A percentile compares a stretch with the other conserved stretches of the same genome.
These are phyloP conservation scores for Aspergillus fructus DNA, from an alignment of 2,329 filamentous ascomycete species.

Conservation along the genomic window DNA sequence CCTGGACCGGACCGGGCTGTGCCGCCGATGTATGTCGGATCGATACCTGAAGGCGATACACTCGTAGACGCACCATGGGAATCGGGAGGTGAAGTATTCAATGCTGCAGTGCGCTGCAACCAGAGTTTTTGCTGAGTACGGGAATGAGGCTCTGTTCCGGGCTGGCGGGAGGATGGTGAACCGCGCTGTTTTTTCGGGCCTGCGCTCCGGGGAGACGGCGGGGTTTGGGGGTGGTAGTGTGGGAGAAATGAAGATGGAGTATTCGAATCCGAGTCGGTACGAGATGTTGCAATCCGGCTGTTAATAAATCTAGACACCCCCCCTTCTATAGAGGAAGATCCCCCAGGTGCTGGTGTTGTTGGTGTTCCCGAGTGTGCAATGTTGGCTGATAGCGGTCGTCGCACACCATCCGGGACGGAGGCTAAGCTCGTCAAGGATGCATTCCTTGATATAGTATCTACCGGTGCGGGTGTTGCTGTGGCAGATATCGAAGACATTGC, in stretches of 20 bases:
- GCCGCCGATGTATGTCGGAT: constrained; percentile 33
- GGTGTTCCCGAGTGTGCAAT: constrained; percentile 27
- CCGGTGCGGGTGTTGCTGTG: constrained; percentile 38
- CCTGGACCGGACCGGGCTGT: constrained; percentile 28
- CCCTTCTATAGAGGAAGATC: constrained; percentile 49
- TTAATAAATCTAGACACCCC: constrained; percentile 48
- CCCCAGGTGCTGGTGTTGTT: constrained; percentile 34
- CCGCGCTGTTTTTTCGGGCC: constrained; percentile 28
- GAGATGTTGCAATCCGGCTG: constrained; percentile 31
- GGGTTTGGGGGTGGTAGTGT: constrained; percentile 48
- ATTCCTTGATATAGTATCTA: constrained; percentile 36
- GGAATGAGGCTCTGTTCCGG: constrained; percentile 41
- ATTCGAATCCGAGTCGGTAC: constrained; percentile 45
- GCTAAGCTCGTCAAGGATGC: constrained; percentile 38
- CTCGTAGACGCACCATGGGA: constrained; percentile 32
- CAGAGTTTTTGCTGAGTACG: constrained; percentile 50
- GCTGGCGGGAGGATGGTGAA: constrained; percentile 35
- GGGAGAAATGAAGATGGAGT: constrained; percentile 49
- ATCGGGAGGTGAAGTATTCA: constrained; percentile 46
- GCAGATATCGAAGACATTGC: constrained; percentile 51
- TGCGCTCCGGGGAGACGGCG: constrained; percentile 39
- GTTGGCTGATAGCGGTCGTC: constrained; percentile 32
- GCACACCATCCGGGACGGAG: constrained; percentile 30
- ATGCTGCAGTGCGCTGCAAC: constrained; percentile 46
- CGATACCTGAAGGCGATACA: constrained; percentile 35